A percentile compares a stretch with the other conserved stretches of the same genome.
phyloP scores from a whole-genome alignment of 2,329 filamentous ascomycete species.

The Colletotrichum orbiculare region DNA sequence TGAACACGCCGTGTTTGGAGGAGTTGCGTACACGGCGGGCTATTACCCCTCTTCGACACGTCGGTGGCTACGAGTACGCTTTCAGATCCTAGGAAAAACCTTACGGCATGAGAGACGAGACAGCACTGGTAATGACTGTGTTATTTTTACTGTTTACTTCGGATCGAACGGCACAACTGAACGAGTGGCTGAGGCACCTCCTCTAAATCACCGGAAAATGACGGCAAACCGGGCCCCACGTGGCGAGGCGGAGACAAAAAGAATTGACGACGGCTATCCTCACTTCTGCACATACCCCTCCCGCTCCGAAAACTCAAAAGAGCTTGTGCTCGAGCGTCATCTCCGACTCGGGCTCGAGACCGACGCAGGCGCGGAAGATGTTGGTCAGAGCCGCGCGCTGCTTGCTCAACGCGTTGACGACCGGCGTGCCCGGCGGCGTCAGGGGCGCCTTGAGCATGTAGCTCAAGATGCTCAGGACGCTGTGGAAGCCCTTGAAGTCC shows the following conservation, averaged over 20 bases:
- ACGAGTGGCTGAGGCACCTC: background rate
- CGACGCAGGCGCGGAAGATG: conserved; percentile 98
- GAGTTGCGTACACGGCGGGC: background rate
- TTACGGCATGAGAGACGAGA: conserved; percentile 27
- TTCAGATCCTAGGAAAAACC: conserved; percentile 2
- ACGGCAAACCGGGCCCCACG: too few species aligned
- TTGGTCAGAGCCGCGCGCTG: conserved; percentile 95
- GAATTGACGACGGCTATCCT: background rate
- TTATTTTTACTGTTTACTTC: conserved; percentile 10
- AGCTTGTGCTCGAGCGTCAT: conserved; percentile 99
- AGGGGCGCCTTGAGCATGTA: conserved; percentile 99
- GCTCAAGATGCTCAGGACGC: conserved; percentile 94
- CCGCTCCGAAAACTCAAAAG: conserved; percentile 63
- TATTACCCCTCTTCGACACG: too few species aligned
- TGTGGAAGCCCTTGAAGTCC: conserved; percentile 95
- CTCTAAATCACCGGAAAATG: too few species aligned
- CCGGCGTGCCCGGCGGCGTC: conserved; percentile 93
- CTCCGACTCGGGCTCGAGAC: conserved; percentile 95
- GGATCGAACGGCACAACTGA: background rate
- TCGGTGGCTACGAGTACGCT: too few species aligned
- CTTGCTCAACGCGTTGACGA: conserved; percentile 95
- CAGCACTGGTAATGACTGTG: conserved; percentile 24
- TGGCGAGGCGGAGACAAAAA: too few species aligned
- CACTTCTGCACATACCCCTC: background rate
- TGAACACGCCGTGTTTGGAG: background rate